Base-by-base conservation (phyloP, 2,329 filamentous ascomycete genomes). In the Neofusicoccum umdonicola region DNA sequence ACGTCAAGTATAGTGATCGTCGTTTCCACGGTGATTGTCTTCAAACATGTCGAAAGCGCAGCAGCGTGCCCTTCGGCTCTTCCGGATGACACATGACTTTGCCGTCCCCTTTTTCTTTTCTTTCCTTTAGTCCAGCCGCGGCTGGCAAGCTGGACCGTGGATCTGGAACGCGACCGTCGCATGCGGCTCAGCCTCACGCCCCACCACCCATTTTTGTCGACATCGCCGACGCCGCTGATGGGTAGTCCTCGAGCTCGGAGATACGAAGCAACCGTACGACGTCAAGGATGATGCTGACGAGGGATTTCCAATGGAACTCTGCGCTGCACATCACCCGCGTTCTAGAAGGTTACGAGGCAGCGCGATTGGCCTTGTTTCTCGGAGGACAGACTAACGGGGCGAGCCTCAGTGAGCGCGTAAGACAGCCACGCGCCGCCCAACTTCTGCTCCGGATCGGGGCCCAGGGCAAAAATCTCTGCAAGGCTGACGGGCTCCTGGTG, bases 131-230 rank as follows among this genome's bases (percentile, higher is more conserved):
- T 11, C 41, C n/a, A 13, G 27, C 11, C 41, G 41, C 17, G 11
- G 41, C 41, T 19, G 31, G 42, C n/a, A 39, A 15, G 3, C 39
- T 47, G 41, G 56, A 47, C 56, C 56, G 11, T 60, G 56, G 56
- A 60, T 60, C 56, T 60, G 31, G 56, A 60, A 47, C 42, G 42
- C 22, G 52, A 17, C 22, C 13, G 39, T 27, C 12, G 17, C 9
- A 3, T 60, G 56, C 42, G 41, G 42, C 41, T 47, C 19, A 60
- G 56, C 56, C 56, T 47, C 56, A 60, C 22, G 41, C 56, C 56
- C 41, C 39, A 31, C 56, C 50, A 39, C 13, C 56, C 7, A 47
- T 11, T n/a, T 34, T 35, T 12, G 12, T 15, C 22, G 15, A 17
- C 13, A 41, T 56, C 8, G 12, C 37, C 37, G 13, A 42, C 37